Evolutionary conservation across 2,329 filamentous ascomycete genomes (phyloP), one percentile per base, ranked within the genome.

Genomic region (Sarocladium brachiariae): DNA sequence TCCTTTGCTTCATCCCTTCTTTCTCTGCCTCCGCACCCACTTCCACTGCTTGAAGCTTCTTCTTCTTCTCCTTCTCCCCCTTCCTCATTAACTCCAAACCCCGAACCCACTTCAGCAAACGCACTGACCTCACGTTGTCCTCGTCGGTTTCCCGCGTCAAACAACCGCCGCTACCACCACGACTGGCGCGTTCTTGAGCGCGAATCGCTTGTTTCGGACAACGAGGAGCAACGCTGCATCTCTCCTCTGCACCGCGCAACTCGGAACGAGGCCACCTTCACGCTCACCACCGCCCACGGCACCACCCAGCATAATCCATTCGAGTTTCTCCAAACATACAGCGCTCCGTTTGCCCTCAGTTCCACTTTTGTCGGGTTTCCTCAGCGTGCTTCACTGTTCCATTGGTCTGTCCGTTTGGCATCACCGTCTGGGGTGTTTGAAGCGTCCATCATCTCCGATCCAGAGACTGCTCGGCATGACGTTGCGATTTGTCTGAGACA

Each of bases 61-160:
- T 13, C 10, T 11, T 47, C 41, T 30, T 30, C 27, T 13, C 27
- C 10, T 11, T 47, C 41, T 19, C 16, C 34, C 18, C 19, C 46
- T 11, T 35, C 27, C 18, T 48, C 46, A 37, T 49, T 31, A 35
- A 37, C 46, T n/a, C 23, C 39, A 43, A 18, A 43, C 39, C 39
- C n/a, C 9, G 39, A 43, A 33, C 25, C 43, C 43, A 47, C 43
- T 47, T 23, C 24, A 9, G 18, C 4, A 33, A 47, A 47, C 43
- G 43, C 43, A 47, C 43, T 47, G 43, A 47, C 43, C 43, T 9
- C 27, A 47, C 43, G 25, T 25, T n/a, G 25, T 85, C 51, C 82
- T 84, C 59, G 80, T 83, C 66, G 86, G 93, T 11, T 99, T 97
- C 75, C 93, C 93, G 27, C 83, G 93, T 47, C 43, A 47, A 47